Base-by-base conservation (phyloP, 805 yeast species). In the Tanozyma kutaoensis region DNA sequence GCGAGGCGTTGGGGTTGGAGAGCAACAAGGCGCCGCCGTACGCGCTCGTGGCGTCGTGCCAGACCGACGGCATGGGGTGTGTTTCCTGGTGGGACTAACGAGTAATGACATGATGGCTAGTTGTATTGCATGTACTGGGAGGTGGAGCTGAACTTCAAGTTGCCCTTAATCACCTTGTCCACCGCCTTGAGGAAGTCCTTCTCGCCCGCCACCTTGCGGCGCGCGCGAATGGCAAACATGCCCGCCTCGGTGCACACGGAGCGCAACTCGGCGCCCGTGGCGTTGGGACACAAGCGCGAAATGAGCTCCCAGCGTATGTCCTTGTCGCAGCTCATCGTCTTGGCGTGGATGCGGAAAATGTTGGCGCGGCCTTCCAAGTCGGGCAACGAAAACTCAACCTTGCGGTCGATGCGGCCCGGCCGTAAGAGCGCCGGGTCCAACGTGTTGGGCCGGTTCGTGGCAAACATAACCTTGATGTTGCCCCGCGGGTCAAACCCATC, bases 241-340 rank as follows among this genome's bases (percentile, higher is more conserved):
- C 99, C 99, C 3, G 98, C 98, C 55, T 91, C 99, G 1, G 98
- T 91, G 55, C 98, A 91, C 12, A 91, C 98, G 5, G 97, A 88
- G 50, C 98, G 76, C 43, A 91, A 66, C 61, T 91, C 98, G 3
- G 99, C 99, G 55, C 99, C 99, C 1, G 98, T 91, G 12, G 95
- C 79, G 52, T 93, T 91, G 35, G 98, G 98, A 62, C 98, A 91
- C 47, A 91, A 66, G 50, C 99, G 72, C 13, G 97, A 86, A 46
- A 91, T 91, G 46, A 91, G 69, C 59, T 91, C 98, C 99, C 99
- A 91, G 56, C 98, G 76, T 32, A 91, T 20, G 44, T 84, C 93
- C 48, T 95, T 76, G 55, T 91, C 99, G 38, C 86, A 91, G 41
- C 95, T 79, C 98, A 91, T 91, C 28, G 95, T 77, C 58, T 91